Base-by-base conservation (phyloP, 1,284 basidiomycete species). In the Neotropicomus parvogracilis region DNA sequence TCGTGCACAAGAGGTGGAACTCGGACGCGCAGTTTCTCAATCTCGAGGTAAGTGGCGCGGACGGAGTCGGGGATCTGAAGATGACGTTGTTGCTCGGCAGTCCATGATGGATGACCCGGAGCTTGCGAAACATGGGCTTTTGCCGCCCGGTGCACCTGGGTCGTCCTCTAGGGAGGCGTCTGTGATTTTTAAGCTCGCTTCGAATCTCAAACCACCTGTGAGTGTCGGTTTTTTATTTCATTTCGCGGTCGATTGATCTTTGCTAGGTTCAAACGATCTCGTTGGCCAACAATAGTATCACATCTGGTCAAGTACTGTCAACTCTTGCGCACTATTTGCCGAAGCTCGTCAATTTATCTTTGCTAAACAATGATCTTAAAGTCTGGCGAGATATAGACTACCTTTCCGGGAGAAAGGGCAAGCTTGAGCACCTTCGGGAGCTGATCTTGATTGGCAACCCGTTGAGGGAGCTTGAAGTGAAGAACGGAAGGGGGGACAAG, bases 161-260 rank as follows among this genome's bases (percentile, higher is more conserved):
- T 75, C 81, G 29, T 72, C 77, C 13, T 63, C 70, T 31, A 81
- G 79, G 55, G 85, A 91, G 57, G 81, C 84, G 2, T 80, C 85
- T 7, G 91, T 91, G 20, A 80, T 94, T 32, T 91, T 91, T 73
- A 95, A 94, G 69, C 73, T 94, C 16, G 88, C 89, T 8, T 76
- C 80, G 20, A 79, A 87, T 57, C 78, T 91, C 36, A 82, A 81
- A 56, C 91, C 92, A 24, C 78, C 82, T 54, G 88, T 89, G 59
- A 49, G 73, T 62, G 8, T 33, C 2, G 1, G 2, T 19, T 28
- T 49, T 8, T n/a, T 24, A 50, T 39, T 40, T 37, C 19, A 17
- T 32, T n/a, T 11, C 48, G 24, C 33, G 9, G 32, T 31, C 34
- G 39, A 52, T 34, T 53, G 29, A 54, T 29, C 21, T 4, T 44